A percentile compares a stretch with the other conserved stretches of the same genome.
phyloP scores from a whole-genome alignment of 768 basidiomycete genomes.

The Glaciozyma antarctica region DNA sequence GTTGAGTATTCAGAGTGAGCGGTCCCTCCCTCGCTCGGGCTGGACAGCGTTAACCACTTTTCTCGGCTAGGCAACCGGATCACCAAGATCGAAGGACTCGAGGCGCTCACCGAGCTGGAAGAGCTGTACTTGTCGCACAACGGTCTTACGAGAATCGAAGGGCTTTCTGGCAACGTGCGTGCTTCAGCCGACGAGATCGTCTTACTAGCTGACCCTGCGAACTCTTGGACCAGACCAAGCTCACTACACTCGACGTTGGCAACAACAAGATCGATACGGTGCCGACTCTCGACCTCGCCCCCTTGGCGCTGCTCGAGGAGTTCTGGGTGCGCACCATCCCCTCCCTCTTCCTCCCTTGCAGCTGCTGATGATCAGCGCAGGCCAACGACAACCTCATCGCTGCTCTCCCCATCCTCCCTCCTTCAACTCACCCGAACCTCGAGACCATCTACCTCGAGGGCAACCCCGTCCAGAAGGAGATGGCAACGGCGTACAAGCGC shows the following conservation, averaged over 20 bases:
- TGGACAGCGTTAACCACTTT: no score
- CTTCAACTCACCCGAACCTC: constrained; percentile 56
- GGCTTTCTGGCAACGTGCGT: constrained; percentile 70
- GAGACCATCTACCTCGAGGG: constrained; percentile 89
- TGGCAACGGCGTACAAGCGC: constrained; percentile 65
- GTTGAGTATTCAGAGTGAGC: constrained; percentile 59
- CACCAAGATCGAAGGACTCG: constrained; percentile 72
- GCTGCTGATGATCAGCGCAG: constrained; percentile 42
- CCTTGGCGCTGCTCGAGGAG: constrained; percentile 70
- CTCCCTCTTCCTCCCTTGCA: not conserved
- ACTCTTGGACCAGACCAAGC: constrained; percentile 44
- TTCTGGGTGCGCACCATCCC: constrained; percentile 62
- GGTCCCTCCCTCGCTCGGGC: no score
- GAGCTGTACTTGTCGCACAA: constrained; percentile 93
- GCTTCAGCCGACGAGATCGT: not conserved
- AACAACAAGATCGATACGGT: constrained; percentile 70
- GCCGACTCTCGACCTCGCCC: constrained; percentile 59
- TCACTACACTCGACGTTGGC: constrained; percentile 78
- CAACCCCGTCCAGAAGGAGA: constrained; percentile 77
- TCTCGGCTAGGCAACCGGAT: constrained; percentile 63
- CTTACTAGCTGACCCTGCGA: not conserved
- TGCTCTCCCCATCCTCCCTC: constrained; percentile 57
- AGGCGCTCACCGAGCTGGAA: constrained; percentile 61
- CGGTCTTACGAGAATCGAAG: constrained; percentile 71
- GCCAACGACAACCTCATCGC: constrained; percentile 79